Percentiles rank a stretch among this genome's conserved stretches.
Conservation (phyloP, 208 protist genomes). For the Zelonia costaricensis region DNA sequence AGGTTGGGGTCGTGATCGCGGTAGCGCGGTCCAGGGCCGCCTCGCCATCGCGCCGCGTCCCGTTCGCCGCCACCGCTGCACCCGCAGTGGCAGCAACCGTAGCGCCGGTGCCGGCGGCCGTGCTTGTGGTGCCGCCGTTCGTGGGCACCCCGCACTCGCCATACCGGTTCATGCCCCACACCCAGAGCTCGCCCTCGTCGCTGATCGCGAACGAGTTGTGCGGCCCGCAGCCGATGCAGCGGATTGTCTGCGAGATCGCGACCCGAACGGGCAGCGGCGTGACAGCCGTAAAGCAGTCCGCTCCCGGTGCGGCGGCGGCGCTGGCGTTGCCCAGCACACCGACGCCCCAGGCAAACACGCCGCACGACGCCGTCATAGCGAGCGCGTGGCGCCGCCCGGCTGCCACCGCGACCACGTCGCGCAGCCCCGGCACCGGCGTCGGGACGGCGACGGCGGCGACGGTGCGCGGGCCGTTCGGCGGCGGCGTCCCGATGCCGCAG, state of each 20-base stretch:
- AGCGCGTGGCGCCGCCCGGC: slow-evolving; percentile 69
- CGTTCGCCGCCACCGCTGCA: not conserved
- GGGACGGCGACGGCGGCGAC: slow-evolving; percentile 2
- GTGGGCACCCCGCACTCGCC: slow-evolving; percentile 50
- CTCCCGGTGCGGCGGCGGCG: not conserved
- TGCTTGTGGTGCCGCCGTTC: not conserved
- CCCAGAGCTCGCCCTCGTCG: slow-evolving; percentile 60
- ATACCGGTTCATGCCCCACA: slow-evolving; percentile 69
- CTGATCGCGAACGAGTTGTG: slow-evolving; percentile 71
- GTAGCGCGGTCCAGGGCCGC: not conserved
- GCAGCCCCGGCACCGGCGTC: slow-evolving; percentile 26
- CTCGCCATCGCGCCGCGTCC: not conserved
- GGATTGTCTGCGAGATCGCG: slow-evolving; percentile 47
- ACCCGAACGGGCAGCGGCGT: slow-evolving; percentile 43
- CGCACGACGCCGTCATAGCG: slow-evolving; percentile 47
- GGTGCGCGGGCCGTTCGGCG: no score
- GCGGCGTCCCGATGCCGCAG: slow-evolving; percentile 60
- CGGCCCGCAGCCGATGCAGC: slow-evolving; percentile 63
- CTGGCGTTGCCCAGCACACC: slow-evolving; percentile 48
- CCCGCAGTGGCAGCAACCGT: not conserved
- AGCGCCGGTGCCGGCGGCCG: not conserved
- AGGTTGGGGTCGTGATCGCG: slow-evolving; percentile 30
- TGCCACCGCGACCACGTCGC: slow-evolving; percentile 46
- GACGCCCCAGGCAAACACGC: slow-evolving; percentile 71
- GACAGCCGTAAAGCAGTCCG: not conserved